These are phyloP conservation scores for Glycine latifolia DNA, from an alignment of 306 rosid genomes.

Conservation along the genomic window DNA sequence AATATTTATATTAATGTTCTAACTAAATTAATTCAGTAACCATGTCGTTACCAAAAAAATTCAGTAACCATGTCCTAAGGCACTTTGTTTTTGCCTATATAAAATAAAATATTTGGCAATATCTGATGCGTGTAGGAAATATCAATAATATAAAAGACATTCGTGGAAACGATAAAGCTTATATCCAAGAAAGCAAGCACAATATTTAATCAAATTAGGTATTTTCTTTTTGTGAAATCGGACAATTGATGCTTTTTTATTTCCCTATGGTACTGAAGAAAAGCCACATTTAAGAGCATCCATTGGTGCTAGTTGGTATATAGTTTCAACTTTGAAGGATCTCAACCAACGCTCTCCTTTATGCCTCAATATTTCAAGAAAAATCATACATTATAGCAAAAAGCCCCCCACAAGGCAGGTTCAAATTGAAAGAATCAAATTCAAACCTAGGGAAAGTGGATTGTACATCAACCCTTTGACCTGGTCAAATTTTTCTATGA, in stretches of 20 bases:
- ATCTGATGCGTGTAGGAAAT: conserved; percentile 6
- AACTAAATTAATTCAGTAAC: background rate
- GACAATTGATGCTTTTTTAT: background rate
- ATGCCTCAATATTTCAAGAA: background rate
- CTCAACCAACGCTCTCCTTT: background rate
- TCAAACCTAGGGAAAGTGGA: background rate
- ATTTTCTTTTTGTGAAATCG: conserved; percentile 1
- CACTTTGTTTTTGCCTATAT: conserved; percentile 7
- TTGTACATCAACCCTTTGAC: background rate
- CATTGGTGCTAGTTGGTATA: conserved; percentile 12
- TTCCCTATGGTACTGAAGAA: background rate
- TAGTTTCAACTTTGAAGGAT: conserved; percentile 2
- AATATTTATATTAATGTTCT: background rate
- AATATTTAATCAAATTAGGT: background rate
- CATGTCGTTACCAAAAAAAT: no score
- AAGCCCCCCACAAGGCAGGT: background rate
- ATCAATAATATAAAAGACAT: background rate
- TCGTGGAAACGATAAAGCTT: background rate
- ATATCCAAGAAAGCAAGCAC: background rate
- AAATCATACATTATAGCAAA: background rate
- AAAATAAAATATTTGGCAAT: background rate
- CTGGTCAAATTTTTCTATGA: background rate
- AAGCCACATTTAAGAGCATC: conserved; percentile 2
- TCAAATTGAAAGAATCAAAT: conserved; percentile 9
- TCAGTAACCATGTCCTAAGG: background rate